Evolutionary conservation across 2,329 filamentous ascomycete species (phyloP).

Genomic region (Colletotrichum karsti): DNA sequence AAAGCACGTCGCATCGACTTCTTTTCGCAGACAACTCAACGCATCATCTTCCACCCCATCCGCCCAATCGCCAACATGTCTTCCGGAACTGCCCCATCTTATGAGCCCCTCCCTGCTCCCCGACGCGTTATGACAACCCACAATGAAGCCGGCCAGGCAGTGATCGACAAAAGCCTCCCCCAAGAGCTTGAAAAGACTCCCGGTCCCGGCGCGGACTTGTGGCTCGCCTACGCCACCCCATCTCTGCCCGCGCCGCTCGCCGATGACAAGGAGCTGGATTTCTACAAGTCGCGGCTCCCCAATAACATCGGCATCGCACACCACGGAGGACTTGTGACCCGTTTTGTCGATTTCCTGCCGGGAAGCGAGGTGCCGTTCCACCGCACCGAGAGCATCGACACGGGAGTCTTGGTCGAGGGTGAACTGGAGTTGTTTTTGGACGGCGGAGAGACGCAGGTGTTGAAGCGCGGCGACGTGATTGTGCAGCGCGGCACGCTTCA

Average conservation of each 20-base stretch:
- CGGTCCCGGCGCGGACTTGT: slow-evolving; percentile 32
- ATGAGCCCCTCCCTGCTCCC: slow-evolving; percentile 7
- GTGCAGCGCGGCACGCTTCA: slow-evolving; percentile 66
- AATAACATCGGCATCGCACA: slow-evolving; percentile 37
- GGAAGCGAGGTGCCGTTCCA: slow-evolving; percentile 54
- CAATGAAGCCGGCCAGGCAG: slow-evolving; percentile 39
- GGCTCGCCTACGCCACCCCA: slow-evolving; percentile 34
- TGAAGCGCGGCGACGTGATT: slow-evolving; percentile 60
- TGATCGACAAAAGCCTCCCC: slow-evolving; percentile 40
- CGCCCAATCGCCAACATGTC: background rate
- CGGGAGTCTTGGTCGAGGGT: slow-evolving; percentile 63
- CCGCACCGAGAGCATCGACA: slow-evolving; percentile 62
- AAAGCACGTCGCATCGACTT: background rate
- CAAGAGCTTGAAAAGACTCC: slow-evolving; percentile 17
- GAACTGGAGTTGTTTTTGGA: slow-evolving; percentile 60
- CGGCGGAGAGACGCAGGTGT: slow-evolving; percentile 53
- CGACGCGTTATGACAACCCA: slow-evolving; percentile 40
- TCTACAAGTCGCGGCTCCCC: slow-evolving; percentile 32
- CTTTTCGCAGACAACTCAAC: background rate
- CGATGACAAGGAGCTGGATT: slow-evolving; percentile 30
- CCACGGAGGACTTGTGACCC: slow-evolving; percentile 49
- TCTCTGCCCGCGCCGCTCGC: slow-evolving; percentile 32
- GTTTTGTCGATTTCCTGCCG: slow-evolving; percentile 54
- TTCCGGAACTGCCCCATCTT: background rate
- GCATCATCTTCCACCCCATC: background rate